phyloP scores from a whole-genome alignment of 345 rosid species.

The Angophora floribunda region DNA sequence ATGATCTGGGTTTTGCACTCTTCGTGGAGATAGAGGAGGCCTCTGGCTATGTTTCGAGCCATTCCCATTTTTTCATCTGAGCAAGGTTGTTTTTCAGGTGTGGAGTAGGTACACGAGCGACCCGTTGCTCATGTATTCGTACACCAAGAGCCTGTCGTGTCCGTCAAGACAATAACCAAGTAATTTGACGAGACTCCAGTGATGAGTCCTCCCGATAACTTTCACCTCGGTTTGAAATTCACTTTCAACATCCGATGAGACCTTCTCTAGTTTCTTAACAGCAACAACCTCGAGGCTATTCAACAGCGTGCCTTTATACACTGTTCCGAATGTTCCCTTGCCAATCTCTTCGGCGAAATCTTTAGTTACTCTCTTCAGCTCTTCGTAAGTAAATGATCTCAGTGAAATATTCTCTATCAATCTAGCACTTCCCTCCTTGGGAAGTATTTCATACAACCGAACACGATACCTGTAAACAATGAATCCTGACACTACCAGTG shows the following conservation, averaged over 20 bases:
- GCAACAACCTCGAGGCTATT: background rate
- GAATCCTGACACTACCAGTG: background rate
- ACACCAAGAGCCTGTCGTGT: too few species aligned
- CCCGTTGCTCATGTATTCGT: constrained; percentile 21
- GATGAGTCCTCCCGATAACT: constrained; percentile 18
- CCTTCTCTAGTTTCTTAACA: constrained; percentile 4
- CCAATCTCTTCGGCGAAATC: constrained; percentile 19
- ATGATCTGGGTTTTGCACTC: constrained; percentile 18
- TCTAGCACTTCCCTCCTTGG: background rate
- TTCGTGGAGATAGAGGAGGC: constrained; percentile 10
- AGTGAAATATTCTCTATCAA: background rate
- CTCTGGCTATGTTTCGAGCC: constrained; percentile 12
- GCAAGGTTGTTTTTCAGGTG: background rate
- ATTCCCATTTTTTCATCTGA: constrained; percentile 6
- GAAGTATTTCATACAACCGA: background rate
- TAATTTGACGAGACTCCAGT: constrained; percentile 6
- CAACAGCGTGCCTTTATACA: background rate
- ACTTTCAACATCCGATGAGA: background rate
- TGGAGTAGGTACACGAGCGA: constrained; percentile 10
- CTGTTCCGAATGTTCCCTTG: constrained; percentile 3
- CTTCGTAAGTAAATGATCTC: constrained; percentile 2
- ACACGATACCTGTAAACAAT: background rate
- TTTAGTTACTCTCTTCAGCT: constrained; percentile 5
- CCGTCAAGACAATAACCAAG: constrained; percentile 14
- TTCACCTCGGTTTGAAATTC: constrained; percentile 13